Percentiles rank a stretch among this genome's conserved stretches.
Evolutionary conservation across 176 grass and related monocot genomes (phyloP).

Genomic region (Otatea glauca): DNA sequence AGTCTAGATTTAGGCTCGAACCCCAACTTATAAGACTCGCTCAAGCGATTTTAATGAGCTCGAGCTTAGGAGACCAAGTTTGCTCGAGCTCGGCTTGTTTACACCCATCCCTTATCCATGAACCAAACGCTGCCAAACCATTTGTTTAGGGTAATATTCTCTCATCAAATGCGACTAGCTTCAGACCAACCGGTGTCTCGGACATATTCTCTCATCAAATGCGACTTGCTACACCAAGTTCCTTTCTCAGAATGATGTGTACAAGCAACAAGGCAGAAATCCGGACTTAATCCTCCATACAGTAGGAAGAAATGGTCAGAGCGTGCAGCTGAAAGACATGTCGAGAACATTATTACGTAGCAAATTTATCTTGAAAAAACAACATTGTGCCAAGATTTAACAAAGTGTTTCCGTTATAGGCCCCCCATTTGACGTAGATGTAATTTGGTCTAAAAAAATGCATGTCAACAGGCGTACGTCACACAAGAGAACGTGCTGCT

Average conservation of each 20-base stretch:
- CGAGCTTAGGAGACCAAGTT: no score
- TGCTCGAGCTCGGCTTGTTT: no score
- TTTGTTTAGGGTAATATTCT: background rate
- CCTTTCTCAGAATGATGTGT: no score
- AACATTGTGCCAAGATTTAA: background rate
- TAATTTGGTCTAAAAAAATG: background rate
- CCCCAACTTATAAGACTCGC: no score
- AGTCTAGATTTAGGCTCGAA: no score
- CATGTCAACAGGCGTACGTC: slow-evolving; percentile 72
- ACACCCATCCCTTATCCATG: no score
- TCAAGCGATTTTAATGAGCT: no score
- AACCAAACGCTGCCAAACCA: background rate
- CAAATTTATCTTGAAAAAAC: background rate
- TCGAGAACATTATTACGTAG: background rate
- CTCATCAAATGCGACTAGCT: background rate
- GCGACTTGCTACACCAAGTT: no score
- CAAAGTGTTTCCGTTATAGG: background rate
- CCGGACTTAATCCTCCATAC: background rate
- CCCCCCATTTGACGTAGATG: background rate
- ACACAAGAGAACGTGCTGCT: slow-evolving; percentile 93
- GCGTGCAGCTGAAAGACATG: background rate
- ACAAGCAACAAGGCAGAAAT: background rate
- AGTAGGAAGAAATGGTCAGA: background rate
- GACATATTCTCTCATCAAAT: background rate
- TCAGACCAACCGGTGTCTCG: background rate